phyloP scores from a whole-genome alignment of 192 early-diverging fungal species.

The Coemansia sp. region DNA sequence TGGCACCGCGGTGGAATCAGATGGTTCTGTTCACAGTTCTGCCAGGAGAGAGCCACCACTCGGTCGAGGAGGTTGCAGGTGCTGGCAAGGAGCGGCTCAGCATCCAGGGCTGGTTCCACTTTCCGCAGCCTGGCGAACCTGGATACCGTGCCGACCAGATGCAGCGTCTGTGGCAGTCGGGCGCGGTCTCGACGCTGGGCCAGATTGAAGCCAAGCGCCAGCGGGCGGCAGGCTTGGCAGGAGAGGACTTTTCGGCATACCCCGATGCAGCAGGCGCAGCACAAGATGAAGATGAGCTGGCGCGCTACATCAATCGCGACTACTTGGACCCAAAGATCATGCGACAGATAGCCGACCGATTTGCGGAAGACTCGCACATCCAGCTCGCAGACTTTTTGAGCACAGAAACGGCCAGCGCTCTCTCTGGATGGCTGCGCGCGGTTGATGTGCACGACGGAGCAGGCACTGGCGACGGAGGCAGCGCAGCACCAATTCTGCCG shows the following conservation, averaged over 20 bases:
- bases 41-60: slow-evolving; percentile 78
- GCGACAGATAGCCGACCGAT: slow-evolving; percentile 59
- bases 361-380: slow-evolving; percentile 68
- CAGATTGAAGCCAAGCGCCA: slow-evolving; percentile 56
- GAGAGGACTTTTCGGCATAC: slow-evolving; percentile 39
- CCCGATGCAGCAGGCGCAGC: slow-evolving; percentile 16
- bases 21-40: slow-evolving; percentile 77
- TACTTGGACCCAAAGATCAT: slow-evolving; percentile 61
- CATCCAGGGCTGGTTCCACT: slow-evolving; percentile 80
- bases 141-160: slow-evolving; percentile 59
- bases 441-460: slow-evolving; percentile 59
- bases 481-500: slow-evolving; percentile 34
- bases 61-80: slow-evolving; percentile 71
- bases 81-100: slow-evolving; percentile 59
- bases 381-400: slow-evolving; percentile 67
- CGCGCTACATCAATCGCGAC: slow-evolving; percentile 62
- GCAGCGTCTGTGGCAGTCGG: slow-evolving; percentile 44
- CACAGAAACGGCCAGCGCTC: slow-evolving; percentile 26
- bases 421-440: slow-evolving; percentile 32
- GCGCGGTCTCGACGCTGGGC: slow-evolving; percentile 60
- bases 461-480: not conserved
- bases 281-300: slow-evolving; percentile 36
- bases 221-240: slow-evolving; percentile 29
- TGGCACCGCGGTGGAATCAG: slow-evolving; percentile 74
- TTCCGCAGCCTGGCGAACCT: slow-evolving; percentile 69